A percentile compares a stretch with the other conserved stretches of the same genome.
phyloP scores from a whole-genome alignment of 495 filamentous ascomycete species.

The Parmelia sp. region DNA sequence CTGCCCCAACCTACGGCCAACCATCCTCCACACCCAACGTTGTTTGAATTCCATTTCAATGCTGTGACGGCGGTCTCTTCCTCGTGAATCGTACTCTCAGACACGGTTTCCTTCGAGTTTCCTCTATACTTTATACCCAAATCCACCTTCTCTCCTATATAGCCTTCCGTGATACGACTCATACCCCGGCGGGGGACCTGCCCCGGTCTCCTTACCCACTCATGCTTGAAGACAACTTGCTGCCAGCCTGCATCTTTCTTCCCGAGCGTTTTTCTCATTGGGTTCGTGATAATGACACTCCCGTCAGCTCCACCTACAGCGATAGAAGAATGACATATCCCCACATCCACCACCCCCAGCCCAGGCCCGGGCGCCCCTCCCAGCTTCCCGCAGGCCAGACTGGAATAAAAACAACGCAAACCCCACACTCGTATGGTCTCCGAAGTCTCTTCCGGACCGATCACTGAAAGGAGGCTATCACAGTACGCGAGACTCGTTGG shows the following conservation, averaged over 20 bases:
- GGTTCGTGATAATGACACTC: conserved; percentile 48
- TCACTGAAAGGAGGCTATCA: conserved; percentile 47
- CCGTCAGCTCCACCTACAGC: conserved; percentile 54
- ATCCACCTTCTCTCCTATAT: conserved; percentile 39
- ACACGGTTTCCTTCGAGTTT: conserved; percentile 34
- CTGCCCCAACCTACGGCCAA: conserved; percentile 55
- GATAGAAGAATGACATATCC: conserved; percentile 48
- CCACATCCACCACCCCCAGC: conserved; percentile 35
- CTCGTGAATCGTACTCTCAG: conserved; percentile 50
- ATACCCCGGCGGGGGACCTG: conserved; percentile 42
- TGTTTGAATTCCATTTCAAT: conserved; percentile 64
- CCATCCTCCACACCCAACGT: conserved; percentile 59
- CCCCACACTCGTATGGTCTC: conserved; percentile 46
- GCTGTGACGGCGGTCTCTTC: conserved; percentile 50
- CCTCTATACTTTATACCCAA: conserved; percentile 29
- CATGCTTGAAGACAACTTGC: conserved; percentile 57
- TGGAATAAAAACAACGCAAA: conserved; percentile 51
- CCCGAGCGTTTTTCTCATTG: conserved; percentile 48
- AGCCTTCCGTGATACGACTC: conserved; percentile 55
- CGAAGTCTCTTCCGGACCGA: conserved; percentile 52
- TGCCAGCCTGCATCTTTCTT: conserved; percentile 50
- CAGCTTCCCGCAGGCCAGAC: conserved; percentile 32
- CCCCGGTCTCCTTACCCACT: conserved; percentile 44
- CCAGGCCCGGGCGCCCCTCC: conserved; percentile 17
- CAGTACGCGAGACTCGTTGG: conserved; percentile 48